Percentiles rank a stretch among this genome's conserved stretches.
These are phyloP conservation scores for Zygosaccharomyces pseudorouxii DNA, from an alignment of 805 yeast genomes.

Conservation along the genomic window DNA sequence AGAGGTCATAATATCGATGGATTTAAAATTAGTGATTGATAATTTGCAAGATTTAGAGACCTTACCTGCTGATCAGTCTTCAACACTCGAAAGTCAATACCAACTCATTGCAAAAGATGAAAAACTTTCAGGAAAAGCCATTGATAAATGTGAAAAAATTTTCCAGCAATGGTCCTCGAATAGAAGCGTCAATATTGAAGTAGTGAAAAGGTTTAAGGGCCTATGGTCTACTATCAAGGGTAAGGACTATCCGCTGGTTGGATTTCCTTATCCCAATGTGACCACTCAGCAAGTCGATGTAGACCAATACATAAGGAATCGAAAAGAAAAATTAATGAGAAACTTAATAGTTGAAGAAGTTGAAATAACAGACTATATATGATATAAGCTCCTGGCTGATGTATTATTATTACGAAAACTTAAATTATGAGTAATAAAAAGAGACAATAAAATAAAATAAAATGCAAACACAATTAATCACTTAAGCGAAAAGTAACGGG, in stretches of 20 bases:
- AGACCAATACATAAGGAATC: conserved; percentile 1
- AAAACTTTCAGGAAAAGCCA: conserved; percentile 4
- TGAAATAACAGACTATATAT: conserved; percentile 19
- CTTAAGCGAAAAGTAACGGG: conserved; percentile 55
- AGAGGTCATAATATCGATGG: neutral
- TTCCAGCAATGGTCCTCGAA: conserved; percentile 13
- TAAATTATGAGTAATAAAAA: conserved; percentile 9
- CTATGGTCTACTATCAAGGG: conserved; percentile 17
- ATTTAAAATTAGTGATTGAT: neutral
- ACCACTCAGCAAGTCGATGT: conserved; percentile 12
- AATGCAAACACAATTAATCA: neutral
- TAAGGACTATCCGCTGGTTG: conserved; percentile 10
- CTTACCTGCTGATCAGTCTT: neutral
- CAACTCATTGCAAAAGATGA: conserved; percentile 8
- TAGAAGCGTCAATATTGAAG: conserved; percentile 3
- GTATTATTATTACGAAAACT: neutral
- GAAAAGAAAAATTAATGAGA: conserved; percentile 8
- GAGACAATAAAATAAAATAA: neutral
- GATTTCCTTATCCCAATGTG: conserved; percentile 8
- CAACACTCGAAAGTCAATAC: neutral
- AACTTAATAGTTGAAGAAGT: conserved; percentile 30
- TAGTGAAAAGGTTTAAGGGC: conserved; percentile 16
- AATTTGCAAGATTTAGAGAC: neutral
- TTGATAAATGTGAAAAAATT: conserved; percentile 11
- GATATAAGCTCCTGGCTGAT: neutral